Base-by-base conservation (phyloP, 164 flowering plant genomes). In the Stephania yunnanensis region DNA sequence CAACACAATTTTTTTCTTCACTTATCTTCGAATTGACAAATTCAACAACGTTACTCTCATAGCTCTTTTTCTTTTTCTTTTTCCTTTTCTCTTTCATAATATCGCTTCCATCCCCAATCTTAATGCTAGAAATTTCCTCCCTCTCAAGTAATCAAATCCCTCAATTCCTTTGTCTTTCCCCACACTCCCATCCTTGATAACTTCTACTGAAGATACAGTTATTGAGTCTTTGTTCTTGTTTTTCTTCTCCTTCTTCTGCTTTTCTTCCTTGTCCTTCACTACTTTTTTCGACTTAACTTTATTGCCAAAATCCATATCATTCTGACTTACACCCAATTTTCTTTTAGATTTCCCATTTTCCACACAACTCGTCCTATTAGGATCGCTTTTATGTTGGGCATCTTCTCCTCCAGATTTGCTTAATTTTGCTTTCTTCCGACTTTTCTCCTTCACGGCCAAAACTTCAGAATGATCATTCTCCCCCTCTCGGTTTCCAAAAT, bases 191-290 rank as follows among this genome's bases (percentile, higher is more conserved):
- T 70, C 68, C 1, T 50, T 48, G 1, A 10, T 12, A 2, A 46
- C 46, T 65, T 55, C 73, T 13, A 15, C 55, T 44, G 15, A 58
- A 61, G 36, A 11, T n/a, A 42, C 42, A 70, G 0, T 8, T 50
- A 61, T 20, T 8, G 25, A 10, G 29, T 71, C 69, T n/a, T 64
- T 71, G 30, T 29, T 29, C n/a, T 73, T 71, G 15, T 74, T 68
- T 30, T 22, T 64, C 53, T 71, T 78, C 65, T 73, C 74, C 71
- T 81, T 75, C 74, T 73, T 75, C 65, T 69, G 53, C 52, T 80
- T 70, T 79, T 73, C 74, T 7, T 29, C 68, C 66, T 75, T 52
- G 7, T 58, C 22, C 2, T 58, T 19, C n/a, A 6, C n/a, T 20
- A 19, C 61, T 19, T 13, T 58, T 58, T 13, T 7, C 2, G 15